phyloP scores from a whole-genome alignment of 2,329 filamentous ascomycete genomes.

The Penicillium verrucosum region DNA sequence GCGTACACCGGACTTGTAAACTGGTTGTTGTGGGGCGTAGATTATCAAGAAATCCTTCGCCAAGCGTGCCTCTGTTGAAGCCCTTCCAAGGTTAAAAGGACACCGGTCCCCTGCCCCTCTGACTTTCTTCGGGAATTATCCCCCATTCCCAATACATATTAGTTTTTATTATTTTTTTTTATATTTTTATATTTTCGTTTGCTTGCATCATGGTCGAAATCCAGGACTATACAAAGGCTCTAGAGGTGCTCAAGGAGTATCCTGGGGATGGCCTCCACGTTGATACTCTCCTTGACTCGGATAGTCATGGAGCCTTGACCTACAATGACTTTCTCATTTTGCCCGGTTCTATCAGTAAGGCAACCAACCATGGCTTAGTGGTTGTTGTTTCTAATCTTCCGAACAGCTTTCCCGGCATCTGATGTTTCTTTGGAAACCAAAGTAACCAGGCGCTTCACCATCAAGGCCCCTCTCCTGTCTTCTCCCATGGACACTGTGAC shows the following conservation, averaged over 20 bases:
- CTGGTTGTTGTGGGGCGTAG: not conserved
- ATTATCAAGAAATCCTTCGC: not conserved
- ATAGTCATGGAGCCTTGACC: slow-evolving; percentile 86
- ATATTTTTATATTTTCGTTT: not conserved
- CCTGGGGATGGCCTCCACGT: slow-evolving; percentile 82
- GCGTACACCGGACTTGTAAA: too few species aligned
- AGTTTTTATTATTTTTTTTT: not conserved
- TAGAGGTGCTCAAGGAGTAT: slow-evolving; percentile 79
- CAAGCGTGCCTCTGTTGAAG: not conserved
- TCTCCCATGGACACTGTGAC: slow-evolving; percentile 99
- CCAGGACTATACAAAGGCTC: slow-evolving; percentile 52
- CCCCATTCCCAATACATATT: not conserved
- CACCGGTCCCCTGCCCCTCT: not conserved
- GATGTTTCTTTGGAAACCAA: slow-evolving; percentile 85
- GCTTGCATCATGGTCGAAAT: not conserved
- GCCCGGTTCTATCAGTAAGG: slow-evolving; percentile 85
- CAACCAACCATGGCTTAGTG: not conserved
- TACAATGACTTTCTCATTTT: slow-evolving; percentile 99
- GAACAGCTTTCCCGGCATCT: slow-evolving; percentile 77
- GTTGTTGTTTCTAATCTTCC: not conserved
- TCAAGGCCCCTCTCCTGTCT: slow-evolving; percentile 95
- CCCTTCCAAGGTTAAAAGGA: not conserved
- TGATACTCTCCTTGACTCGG: slow-evolving; percentile 82
- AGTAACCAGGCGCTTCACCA: slow-evolving; percentile 87
- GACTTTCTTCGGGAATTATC: not conserved